Evolutionary conservation across 208 protist species (phyloP), one percentile per base, ranked within the genome.

Genomic region (Trypanosoma cruzi): DNA sequence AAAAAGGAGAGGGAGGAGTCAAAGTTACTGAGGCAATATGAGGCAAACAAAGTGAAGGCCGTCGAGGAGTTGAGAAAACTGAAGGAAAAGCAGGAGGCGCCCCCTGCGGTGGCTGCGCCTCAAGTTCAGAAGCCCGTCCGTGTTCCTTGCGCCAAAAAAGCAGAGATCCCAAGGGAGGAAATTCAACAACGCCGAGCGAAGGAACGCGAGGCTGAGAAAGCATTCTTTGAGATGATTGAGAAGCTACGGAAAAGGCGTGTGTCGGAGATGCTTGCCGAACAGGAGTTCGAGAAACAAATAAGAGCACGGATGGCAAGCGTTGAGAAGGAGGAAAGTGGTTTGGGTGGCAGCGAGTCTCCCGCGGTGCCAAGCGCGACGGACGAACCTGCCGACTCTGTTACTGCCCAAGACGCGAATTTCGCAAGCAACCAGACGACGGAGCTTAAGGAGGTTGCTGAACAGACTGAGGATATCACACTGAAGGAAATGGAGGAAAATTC

Each of bases 11-110:
- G 64, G 31, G 46, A 62, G 46, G 68, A 80, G 44, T 22, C 64
- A 10, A 68, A 55, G 20, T 52, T 67, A 8, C 26, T 73, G 31
- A 24, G 36, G 50, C 75, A 50, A 4, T 80, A 80, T 52, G 63
- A 59, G 18, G 63, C 49, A 5, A 80, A 80, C 58, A 70, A 80
- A 50, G 36, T 11, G 18, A 69, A 60, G 22, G 75, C 75, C 24
- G 46, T 20, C 3, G 64, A 52, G 37, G 75, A 80, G 64, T 48
- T 80, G 58, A 26, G 28, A 49, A 46, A 36, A 48, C 16, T 80
- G 59, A 64, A 66, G n/a, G 22, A 70, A 68, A 56, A 60, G 13
- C 26, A 24, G 22, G 42, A 28, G 28, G 57, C 42, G 18, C 22
- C 61, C 5, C 24, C 46, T 24, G 56, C 57, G 24, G 48, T 31